Conservation (phyloP, 306 rosid genomes). For the Heteromeles arbutifolia region DNA sequence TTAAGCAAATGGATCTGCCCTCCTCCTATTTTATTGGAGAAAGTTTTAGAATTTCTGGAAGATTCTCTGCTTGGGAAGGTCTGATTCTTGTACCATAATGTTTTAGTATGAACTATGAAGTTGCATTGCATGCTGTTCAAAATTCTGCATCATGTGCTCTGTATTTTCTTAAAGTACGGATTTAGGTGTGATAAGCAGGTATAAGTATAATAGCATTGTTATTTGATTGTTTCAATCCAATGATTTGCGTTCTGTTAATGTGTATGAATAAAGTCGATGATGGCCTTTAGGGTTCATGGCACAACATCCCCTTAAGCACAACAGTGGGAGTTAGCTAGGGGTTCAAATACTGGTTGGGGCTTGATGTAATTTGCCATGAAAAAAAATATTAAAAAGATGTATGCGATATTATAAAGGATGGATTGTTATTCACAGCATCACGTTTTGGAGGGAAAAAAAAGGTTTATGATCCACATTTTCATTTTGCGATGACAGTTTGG, state of each 20-base stretch:
- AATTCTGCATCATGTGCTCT: neutral
- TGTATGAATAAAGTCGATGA: neutral
- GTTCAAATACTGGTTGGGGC: neutral
- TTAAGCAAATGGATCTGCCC: conserved; percentile 47
- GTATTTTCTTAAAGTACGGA: neutral
- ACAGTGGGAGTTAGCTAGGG: neutral
- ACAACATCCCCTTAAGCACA: neutral
- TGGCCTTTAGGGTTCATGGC: neutral
- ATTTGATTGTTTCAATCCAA: neutral
- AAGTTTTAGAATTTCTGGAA: conserved; percentile 66
- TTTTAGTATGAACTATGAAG: neutral
- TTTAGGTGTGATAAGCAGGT: neutral
- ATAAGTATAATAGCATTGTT: neutral
- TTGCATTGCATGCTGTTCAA: neutral
- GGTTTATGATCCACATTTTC: neutral
- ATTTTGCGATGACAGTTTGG: neutral
- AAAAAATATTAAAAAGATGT: too few relatives aligned
- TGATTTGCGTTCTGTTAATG: neutral
- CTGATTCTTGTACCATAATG: conserved; percentile 15
- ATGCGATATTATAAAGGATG: too few relatives aligned
- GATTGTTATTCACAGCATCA: neutral
- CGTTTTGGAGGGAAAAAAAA: neutral
- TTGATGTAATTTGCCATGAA: too few relatives aligned
- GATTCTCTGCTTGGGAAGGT: conserved; percentile 70
- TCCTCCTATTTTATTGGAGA: conserved; percentile 49